phyloP scores from a whole-genome alignment of 2,329 filamentous ascomycete species.

The Colletotrichum musicola region DNA sequence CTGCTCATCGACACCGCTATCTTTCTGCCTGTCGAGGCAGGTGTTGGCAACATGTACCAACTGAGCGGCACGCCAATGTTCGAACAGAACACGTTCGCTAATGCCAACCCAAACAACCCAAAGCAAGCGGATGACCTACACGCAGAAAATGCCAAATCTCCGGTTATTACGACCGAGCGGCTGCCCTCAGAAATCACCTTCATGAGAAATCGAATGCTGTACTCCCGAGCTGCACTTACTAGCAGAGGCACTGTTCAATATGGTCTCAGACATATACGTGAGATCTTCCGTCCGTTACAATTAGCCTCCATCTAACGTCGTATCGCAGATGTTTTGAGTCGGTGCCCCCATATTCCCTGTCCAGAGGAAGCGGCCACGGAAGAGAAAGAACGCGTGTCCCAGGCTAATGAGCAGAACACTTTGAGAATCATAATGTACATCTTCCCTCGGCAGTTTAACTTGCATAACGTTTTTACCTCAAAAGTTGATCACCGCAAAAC shows the following conservation, averaged over 20 bases:
- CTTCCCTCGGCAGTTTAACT: slow-evolving; percentile 88
- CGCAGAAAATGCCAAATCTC: slow-evolving; percentile 6
- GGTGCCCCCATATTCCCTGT: slow-evolving; percentile 59
- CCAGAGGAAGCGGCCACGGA: background rate
- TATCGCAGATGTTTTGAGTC: slow-evolving; percentile 82
- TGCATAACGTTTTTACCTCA: slow-evolving; percentile 94
- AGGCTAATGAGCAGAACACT: slow-evolving; percentile 63
- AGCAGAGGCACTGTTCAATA: slow-evolving; percentile 75
- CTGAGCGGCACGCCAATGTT: slow-evolving; percentile 74
- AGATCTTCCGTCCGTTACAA: slow-evolving; percentile 47
- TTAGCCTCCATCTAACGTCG: background rate
- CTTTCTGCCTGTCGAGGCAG: slow-evolving; percentile 73
- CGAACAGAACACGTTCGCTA: slow-evolving; percentile 46
- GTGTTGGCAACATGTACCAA: slow-evolving; percentile 79
- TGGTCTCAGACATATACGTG: slow-evolving; percentile 86
- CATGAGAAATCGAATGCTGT: slow-evolving; percentile 87
- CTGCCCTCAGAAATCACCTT: slow-evolving; percentile 75
- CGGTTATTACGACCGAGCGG: slow-evolving; percentile 21
- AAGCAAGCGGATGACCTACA: background rate
- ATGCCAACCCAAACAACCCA: slow-evolving; percentile 1
- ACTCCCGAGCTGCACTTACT: slow-evolving; percentile 80
- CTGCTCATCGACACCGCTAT: slow-evolving; percentile 83
- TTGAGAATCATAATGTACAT: slow-evolving; percentile 89
- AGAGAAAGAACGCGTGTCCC: background rate
- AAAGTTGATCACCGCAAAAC: slow-evolving; percentile 74